Base-by-base conservation (phyloP, 192 early-diverging fungal species). In the Podila minutissima region DNA sequence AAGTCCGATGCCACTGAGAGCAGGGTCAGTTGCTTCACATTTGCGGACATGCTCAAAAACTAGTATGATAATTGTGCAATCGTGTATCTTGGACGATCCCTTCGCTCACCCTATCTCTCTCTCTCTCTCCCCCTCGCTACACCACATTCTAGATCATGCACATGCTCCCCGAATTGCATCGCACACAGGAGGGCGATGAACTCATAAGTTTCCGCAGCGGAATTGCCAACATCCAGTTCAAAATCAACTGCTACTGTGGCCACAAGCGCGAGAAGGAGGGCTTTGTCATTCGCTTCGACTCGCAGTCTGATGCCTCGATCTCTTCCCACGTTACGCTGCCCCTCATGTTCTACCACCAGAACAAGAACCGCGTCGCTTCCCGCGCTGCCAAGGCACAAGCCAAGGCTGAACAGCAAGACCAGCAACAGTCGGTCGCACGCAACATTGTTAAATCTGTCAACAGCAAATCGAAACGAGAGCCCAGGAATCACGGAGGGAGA, bases 321-420 rank as follows among this genome's bases (percentile, higher is more conserved):
- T 64, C 71, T 26, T 73, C 77, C 55, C 71, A 73, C 53, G 57
- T 69, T 15, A 69, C 77, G 11, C 31, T 63, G 22, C 77, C 77
- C 8, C 65, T 81, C 15, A 81, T 81, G 77, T 81, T 81, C 41
- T 81, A 81, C 32, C 77, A 81, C 61, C 71, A 81, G 28, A 81
- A 81, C 77, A 81, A 81, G 71, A 81, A 73, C 46, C 70, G 77
- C 24, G 65, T 81, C n/a, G 71, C 71, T 1, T 53, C 67, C 9
- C 70, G 77, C 15, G 75, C 57, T 17, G 71, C 61, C 66, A 81
- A 69, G 62, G 71, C 77, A 6, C 62, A 73, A 53, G 65, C 66
- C 50, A 73, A 69, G 58, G 77, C 77, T 35, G 77, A 73, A 38
- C 67, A 69, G 32, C 58, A 49, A 8, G 38, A 38, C 37, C 60